Evolutionary conservation across 2,329 filamentous ascomycete genomes (phyloP).

Genomic region (Fusarium bactridioides): DNA sequence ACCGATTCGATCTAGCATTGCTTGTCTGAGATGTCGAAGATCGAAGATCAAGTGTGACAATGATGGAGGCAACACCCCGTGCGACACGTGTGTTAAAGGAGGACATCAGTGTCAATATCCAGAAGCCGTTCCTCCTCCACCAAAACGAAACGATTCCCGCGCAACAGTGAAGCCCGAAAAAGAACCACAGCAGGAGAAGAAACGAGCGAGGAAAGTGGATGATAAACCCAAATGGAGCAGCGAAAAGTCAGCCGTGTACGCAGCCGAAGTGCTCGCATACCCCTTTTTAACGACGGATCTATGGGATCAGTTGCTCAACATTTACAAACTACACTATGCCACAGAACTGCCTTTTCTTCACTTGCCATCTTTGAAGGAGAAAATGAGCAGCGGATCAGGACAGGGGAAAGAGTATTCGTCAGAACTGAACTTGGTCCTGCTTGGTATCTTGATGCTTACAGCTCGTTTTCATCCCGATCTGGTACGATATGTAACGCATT

Average conservation of each 20-base stretch:
- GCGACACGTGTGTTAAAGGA: conserved; percentile 76
- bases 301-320: conserved; percentile 74
- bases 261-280: conserved; percentile 68
- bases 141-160: conserved; percentile 52
- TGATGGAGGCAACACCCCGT: conserved; percentile 73
- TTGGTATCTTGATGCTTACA: conserved; percentile 14
- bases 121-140: conserved; percentile 46
- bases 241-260: conserved; percentile 42
- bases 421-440: conserved; percentile 9
- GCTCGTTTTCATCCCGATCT: conserved; percentile 6
- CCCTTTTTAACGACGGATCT: conserved; percentile 68
- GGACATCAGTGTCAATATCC: conserved; percentile 79
- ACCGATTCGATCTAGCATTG: conserved; percentile 79
- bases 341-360: conserved; percentile 78
- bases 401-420: not conserved
- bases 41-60: conserved; percentile 92
- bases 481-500: conserved; percentile 4
- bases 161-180: not conserved
- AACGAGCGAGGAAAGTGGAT: not conserved
- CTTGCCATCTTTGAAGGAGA: conserved; percentile 44
- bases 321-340: conserved; percentile 75
- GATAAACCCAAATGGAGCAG: not conserved
- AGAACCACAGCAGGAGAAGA: conserved; percentile 1
- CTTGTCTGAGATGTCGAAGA: conserved; percentile 76
- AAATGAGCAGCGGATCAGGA: not conserved